Evolutionary conservation across 1,284 basidiomycete species (phyloP), one percentile per base, ranked within the genome.

Genomic region (Cystobasidium sp.): DNA sequence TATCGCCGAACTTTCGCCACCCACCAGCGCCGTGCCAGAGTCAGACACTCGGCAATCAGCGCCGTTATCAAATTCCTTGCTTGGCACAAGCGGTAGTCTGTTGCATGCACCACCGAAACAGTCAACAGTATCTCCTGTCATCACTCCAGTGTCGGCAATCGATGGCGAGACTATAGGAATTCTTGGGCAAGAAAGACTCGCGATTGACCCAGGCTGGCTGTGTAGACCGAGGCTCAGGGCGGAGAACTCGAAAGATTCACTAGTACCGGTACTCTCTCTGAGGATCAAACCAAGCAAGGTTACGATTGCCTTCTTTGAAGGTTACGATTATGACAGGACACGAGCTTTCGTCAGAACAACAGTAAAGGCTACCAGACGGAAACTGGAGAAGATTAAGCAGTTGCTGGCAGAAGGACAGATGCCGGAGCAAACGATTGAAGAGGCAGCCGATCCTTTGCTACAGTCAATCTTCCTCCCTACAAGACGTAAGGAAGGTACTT

Each of bases 261-360:
- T 31, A 8, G 43, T 56, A n/a, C 46, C 47, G 14, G 18, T 55
- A 22, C 39, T 74, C 9, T 61, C 63, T 22, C 61, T 74, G 18
- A 59, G 62, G 22, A 18, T 92, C 1, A 85, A 87, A 58, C 83
- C 90, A 63, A 88, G 86, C 59, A 85, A 90, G 75, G 81, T 91
- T 49, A 87, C 86, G 0, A 80, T 97, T 44, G 86, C 89, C 74
- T 85, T 98, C 6, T 91, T 95, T 80, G 92, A 94, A 74, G 94
- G 96, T 0, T 99, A 94, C 80, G 97, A 99, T 81, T 99, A 96
- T 94, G 83, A 82, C 0, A 86, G 87, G 51, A 99, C 96, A 1
- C 89, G 94, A 61, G 89, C 87, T 81, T 88, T 88, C 6, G 93
- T 99, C 67, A 92, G 97, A 81, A 89, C 92, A 63, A 91, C 95